phyloP scores from a whole-genome alignment of 1,284 basidiomycete genomes.

The Puccinia hordei region DNA sequence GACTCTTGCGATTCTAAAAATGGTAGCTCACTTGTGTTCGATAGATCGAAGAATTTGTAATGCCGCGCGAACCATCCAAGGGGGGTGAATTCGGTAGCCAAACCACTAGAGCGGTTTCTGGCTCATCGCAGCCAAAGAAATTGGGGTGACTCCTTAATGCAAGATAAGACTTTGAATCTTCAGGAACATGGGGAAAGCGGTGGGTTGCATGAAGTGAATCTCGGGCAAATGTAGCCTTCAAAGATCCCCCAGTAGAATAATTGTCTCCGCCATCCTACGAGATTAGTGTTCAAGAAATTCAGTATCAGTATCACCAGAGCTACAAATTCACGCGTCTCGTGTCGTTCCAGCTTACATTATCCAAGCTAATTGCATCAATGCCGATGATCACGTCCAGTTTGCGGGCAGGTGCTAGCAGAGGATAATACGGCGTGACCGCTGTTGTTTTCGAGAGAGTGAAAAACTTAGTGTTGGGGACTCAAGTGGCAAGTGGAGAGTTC shows the following conservation, averaged over 20 bases:
- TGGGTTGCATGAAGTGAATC: neutral
- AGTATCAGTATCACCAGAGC: neutral
- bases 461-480: neutral
- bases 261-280: slow-evolving; percentile 6
- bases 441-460: neutral
- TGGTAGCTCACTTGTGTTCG: slow-evolving; percentile 29
- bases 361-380: slow-evolving; percentile 33
- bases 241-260: slow-evolving; percentile 33
- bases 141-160: slow-evolving; percentile 27
- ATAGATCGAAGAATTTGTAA: slow-evolving; percentile 40
- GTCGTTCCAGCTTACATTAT: slow-evolving; percentile 19
- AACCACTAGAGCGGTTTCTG: slow-evolving; percentile 21
- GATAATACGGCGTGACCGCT: slow-evolving; percentile 47
- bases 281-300: neutral
- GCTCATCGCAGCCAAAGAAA: slow-evolving; percentile 41
- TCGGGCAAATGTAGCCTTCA: slow-evolving; percentile 24
- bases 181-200: slow-evolving; percentile 30
- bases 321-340: neutral
- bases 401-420: slow-evolving; percentile 35
- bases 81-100: slow-evolving; percentile 43
- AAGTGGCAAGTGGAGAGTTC: neutral
- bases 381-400: slow-evolving; percentile 43
- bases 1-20: neutral
- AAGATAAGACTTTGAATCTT: neutral
- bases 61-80: slow-evolving; percentile 12